phyloP scores from a whole-genome alignment of 2,329 filamentous ascomycete genomes.

The Lecanicillium sp. region DNA sequence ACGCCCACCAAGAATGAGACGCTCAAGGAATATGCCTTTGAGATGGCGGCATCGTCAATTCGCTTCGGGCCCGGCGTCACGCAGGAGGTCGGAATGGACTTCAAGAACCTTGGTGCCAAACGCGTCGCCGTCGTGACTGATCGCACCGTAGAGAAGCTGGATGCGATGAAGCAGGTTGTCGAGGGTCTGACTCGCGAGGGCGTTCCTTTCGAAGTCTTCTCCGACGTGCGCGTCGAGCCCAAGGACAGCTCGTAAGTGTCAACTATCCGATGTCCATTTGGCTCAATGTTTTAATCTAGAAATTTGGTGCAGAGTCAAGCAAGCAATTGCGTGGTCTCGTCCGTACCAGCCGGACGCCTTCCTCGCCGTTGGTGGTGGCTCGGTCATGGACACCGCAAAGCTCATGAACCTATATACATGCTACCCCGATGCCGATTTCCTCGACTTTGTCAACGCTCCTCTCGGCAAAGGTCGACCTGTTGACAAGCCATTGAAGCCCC shows the following conservation, averaged over 20 bases:
- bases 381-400: conserved; percentile 97
- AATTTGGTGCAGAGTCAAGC: conserved; percentile 57
- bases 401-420: conserved; percentile 95
- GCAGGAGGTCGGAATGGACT: conserved; percentile 96
- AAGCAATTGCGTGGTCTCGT: conserved; percentile 83
- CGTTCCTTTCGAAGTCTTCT: conserved; percentile 74
- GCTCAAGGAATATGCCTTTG: conserved; percentile 94
- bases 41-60: conserved; percentile 95
- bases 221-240: conserved; percentile 77
- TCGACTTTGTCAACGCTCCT: conserved; percentile 97
- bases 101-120: conserved; percentile 82
- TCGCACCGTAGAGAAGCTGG: conserved; percentile 68
- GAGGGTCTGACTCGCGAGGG: conserved; percentile 75
- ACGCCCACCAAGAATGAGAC: conserved; percentile 58
- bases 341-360: conserved; percentile 80
- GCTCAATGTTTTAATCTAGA: too few relatives aligned
- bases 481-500: conserved; percentile 60
- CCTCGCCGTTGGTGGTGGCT: conserved; percentile 81
- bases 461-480: conserved; percentile 80
- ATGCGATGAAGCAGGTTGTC: conserved; percentile 84
- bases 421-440: conserved; percentile 86
- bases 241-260: conserved; percentile 78
- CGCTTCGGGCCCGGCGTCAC: conserved; percentile 90
- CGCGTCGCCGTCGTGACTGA: conserved; percentile 92
- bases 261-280: too few relatives aligned